A percentile compares a stretch with the other conserved stretches of the same genome.
phyloP scores from a whole-genome alignment of 768 basidiomycete genomes.

The Clavaria fumosa region DNA sequence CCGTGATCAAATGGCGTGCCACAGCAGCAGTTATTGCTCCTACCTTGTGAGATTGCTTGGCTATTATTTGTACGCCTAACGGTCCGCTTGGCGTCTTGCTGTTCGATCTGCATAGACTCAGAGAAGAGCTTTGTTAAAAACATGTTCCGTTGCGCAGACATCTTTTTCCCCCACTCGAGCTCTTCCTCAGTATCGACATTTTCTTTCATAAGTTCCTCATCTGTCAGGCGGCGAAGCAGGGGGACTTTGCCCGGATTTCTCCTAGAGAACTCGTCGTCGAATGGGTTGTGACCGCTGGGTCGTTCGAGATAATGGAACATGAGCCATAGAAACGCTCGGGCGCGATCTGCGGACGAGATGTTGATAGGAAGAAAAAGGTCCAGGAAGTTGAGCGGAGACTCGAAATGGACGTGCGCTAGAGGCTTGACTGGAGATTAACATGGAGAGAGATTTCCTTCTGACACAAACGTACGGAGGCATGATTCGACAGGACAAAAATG shows the following conservation, averaged over 20 bases:
- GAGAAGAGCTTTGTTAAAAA: constrained; percentile 60
- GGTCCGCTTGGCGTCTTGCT: no score
- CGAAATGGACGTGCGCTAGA: constrained; percentile 55
- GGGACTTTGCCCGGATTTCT: constrained; percentile 49
- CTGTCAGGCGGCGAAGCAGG: constrained; percentile 35
- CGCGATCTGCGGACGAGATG: constrained; percentile 59
- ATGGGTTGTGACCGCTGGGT: constrained; percentile 17
- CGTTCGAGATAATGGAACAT: constrained; percentile 62
- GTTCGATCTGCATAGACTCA: no score
- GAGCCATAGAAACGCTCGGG: constrained; percentile 70
- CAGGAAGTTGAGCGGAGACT: constrained; percentile 56
- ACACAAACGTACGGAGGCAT: constrained; percentile 44
- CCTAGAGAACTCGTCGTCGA: constrained; percentile 26
- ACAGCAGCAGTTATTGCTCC: no score
- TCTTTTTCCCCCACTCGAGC: constrained; percentile 58
- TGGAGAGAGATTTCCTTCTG: background rate
- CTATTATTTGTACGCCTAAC: no score
- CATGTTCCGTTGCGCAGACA: constrained; percentile 54
- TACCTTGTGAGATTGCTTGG: no score
- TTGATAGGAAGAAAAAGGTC: constrained; percentile 71
- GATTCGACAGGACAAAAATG: constrained; percentile 69
- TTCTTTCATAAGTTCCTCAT: constrained; percentile 41
- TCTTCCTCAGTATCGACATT: constrained; percentile 72
- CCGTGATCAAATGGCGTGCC: no score
- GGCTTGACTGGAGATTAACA: constrained; percentile 25